Conservation (phyloP, 305 asterid genomes). For the Petunia hybrid region DNA sequence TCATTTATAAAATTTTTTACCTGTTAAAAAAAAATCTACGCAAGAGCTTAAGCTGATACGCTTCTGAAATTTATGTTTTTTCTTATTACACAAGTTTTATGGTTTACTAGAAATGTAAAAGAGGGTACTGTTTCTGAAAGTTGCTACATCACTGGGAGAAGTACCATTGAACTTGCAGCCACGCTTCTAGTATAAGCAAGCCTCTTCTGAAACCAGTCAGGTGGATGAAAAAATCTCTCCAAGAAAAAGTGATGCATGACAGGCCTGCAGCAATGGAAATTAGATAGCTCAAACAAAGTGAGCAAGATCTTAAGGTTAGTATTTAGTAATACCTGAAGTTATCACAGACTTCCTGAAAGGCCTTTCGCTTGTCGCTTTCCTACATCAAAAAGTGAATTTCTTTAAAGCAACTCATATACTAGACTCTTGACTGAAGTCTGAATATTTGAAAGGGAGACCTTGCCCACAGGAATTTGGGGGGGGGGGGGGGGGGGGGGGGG, state of each 20-base stretch:
- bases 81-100: background rate
- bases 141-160: slow-evolving; percentile 33
- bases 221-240: slow-evolving; percentile 93
- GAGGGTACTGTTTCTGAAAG: background rate
- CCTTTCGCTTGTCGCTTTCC: slow-evolving; percentile 85
- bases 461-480: background rate
- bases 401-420: slow-evolving; percentile 23
- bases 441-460: background rate
- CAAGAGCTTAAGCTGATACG: background rate
- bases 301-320: slow-evolving; percentile 34
- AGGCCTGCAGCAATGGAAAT: slow-evolving; percentile 70
- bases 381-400: slow-evolving; percentile 41
- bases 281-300: slow-evolving; percentile 35
- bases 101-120: slow-evolving; percentile 29
- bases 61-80: background rate
- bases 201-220: slow-evolving; percentile 98
- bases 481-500: too few species aligned
- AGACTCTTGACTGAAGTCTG: background rate
- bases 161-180: slow-evolving; percentile 98
- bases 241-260: slow-evolving; percentile 97
- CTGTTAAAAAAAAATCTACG: background rate
- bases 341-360: slow-evolving; percentile 83
- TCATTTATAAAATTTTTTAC: too few species aligned
- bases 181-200: slow-evolving; percentile 97
- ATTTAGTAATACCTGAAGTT: slow-evolving; percentile 70